phyloP scores from a whole-genome alignment of 306 rosid genomes.

The Malus asiatica region DNA sequence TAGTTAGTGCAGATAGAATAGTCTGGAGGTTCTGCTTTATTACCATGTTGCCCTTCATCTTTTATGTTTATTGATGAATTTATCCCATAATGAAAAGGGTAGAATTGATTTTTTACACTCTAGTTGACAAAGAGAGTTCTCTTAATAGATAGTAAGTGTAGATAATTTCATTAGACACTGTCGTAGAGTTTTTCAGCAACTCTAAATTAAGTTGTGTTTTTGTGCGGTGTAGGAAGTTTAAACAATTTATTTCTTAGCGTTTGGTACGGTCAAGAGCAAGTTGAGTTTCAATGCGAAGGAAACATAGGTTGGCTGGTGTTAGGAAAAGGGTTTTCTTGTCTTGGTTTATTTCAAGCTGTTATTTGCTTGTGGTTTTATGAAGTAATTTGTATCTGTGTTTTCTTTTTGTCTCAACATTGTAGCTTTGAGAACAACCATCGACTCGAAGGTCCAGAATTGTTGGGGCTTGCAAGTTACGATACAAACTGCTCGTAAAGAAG shows the following conservation, averaged over 20 bases:
- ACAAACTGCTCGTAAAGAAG: slow-evolving; percentile 77
- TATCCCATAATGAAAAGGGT: too few relatives aligned
- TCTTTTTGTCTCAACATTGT: slow-evolving; percentile 9
- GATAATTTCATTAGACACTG: neutral
- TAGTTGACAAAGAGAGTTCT: too few relatives aligned
- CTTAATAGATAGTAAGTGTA: too few relatives aligned
- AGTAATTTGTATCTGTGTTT: slow-evolving; percentile 5
- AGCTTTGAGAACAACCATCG: slow-evolving; percentile 90
- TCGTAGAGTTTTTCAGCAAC: neutral
- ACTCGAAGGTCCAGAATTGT: slow-evolving; percentile 89
- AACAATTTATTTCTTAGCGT: neutral
- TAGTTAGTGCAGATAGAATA: too few relatives aligned
- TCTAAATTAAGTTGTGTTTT: neutral
- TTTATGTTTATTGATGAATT: too few relatives aligned
- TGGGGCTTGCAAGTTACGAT: slow-evolving; percentile 90
- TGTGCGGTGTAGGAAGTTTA: neutral
- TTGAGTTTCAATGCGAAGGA: neutral
- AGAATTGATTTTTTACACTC: too few relatives aligned
- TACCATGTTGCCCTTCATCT: too few relatives aligned
- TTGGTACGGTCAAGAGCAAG: neutral
- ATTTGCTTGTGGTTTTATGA: neutral
- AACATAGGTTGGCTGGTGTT: neutral
- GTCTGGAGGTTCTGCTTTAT: too few relatives aligned
- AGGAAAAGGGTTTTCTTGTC: neutral
- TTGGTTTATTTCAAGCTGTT: neutral